A percentile compares a stretch with the other conserved stretches of the same genome.
Evolutionary conservation across 441 rosid genomes (phyloP).

Genomic region (Pelargonium fulgidum): DNA sequence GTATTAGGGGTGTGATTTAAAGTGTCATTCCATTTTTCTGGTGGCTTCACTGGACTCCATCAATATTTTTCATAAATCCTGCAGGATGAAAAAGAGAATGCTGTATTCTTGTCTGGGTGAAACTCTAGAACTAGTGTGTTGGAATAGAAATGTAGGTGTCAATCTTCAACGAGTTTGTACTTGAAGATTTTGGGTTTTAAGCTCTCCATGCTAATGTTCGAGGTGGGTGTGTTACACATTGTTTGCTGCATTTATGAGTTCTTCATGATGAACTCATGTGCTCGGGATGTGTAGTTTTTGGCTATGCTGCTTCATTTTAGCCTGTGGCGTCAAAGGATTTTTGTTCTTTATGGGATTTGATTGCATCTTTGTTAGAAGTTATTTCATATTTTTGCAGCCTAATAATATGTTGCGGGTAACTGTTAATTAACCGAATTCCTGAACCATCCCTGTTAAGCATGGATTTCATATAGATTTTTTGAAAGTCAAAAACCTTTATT

Average conservation of each 20-base stretch:
- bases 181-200: slow-evolving; percentile 20
- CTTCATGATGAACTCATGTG: slow-evolving; percentile 7
- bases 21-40: neutral
- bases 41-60: slow-evolving; percentile 5
- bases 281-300: neutral
- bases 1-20: slow-evolving; percentile 23
- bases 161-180: slow-evolving; percentile 14
- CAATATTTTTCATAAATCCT: neutral
- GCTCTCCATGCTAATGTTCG: slow-evolving; percentile 20
- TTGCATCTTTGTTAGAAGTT: neutral
- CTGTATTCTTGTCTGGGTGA: slow-evolving; percentile 14
- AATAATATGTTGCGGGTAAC: too few relatives aligned
- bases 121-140: slow-evolving; percentile 9
- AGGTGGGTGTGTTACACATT: slow-evolving; percentile 17
- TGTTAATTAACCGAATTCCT: neutral
- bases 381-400: neutral
- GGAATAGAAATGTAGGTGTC: slow-evolving; percentile 19
- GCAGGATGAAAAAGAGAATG: slow-evolving; percentile 12
- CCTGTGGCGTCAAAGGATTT: neutral
- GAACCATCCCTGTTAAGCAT: neutral
- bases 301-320: neutral
- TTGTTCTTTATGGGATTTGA: neutral
- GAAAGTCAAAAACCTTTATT: neutral
- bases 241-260: slow-evolving; percentile 20
- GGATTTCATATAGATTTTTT: neutral